Evolutionary conservation across 306 rosid species (phyloP).

Genomic region (Begonia fuchsioides): DNA sequence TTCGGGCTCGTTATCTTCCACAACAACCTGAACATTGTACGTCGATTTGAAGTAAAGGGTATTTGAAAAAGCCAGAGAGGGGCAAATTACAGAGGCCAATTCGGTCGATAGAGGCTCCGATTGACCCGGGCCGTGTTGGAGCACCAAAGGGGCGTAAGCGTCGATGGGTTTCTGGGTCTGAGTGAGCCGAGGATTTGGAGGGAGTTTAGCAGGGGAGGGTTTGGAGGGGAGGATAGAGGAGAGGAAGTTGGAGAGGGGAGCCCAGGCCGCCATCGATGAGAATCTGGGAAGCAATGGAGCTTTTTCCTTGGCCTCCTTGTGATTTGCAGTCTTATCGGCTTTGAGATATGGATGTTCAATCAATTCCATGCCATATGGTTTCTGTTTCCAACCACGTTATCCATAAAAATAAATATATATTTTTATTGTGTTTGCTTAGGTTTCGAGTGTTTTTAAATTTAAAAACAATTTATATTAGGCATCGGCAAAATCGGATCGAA

Average conservation of each 20-base stretch:
- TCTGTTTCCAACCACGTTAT: too few relatives aligned
- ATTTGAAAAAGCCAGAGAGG: constrained; percentile 37
- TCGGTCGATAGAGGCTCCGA: constrained; percentile 17
- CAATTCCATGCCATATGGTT: too few relatives aligned
- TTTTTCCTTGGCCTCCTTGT: too few relatives aligned
- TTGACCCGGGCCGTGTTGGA: constrained; percentile 5
- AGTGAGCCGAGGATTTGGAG: constrained; percentile 11
- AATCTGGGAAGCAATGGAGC: neutral
- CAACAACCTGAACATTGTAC: constrained; percentile 55
- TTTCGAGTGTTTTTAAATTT: too few relatives aligned
- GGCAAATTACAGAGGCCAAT: constrained; percentile 39
- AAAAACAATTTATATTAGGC: too few relatives aligned
- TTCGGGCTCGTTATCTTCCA: constrained; percentile 66
- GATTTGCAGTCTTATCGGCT: too few relatives aligned
- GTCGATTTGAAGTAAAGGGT: constrained; percentile 33
- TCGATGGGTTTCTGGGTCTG: constrained; percentile 17
- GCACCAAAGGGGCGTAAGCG: constrained; percentile 9
- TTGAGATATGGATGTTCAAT: too few relatives aligned
- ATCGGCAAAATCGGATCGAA: too few relatives aligned
- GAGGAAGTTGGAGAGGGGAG: constrained; percentile 44
- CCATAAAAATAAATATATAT: too few relatives aligned
- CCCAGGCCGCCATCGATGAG: constrained; percentile 51
- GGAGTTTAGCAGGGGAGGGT: constrained; percentile 19
- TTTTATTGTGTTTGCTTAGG: too few relatives aligned
- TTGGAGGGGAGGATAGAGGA: constrained; percentile 48